Base-by-base conservation (phyloP, 2,329 filamentous ascomycete species). In the Fusarium marasasianum region DNA sequence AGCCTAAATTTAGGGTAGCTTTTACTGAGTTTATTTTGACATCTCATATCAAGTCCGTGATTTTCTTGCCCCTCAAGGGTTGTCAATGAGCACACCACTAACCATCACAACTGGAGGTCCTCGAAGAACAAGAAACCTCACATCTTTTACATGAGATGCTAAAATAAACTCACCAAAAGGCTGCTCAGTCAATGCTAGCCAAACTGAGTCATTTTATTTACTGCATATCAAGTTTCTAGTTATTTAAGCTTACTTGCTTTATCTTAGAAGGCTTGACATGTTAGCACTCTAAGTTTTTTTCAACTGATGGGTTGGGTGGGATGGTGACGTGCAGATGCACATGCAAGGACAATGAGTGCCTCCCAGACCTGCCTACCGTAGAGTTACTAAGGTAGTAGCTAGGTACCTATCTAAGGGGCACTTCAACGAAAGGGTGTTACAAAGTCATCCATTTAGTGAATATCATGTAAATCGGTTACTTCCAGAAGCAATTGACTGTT, bases 271-370 rank as follows among this genome's bases (percentile, higher is more conserved):
- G 35, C 66, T 68, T 60, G 55, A 48, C 60, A 53, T 29, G 26
- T 44, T n/a, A 44, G 22, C 37, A 59, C 41, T 60, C 53, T 43
- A 61, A 26, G 37, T 48, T 31, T 54, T 55, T n/a, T 40, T 45
- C 35, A 47, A 37, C 24, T 41, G 51, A 40, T 55, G 35, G 35
- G 38, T 37, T 53, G 44, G 29, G 61, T 69, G 45, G 43, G 59
- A 43, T 58, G 26, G 56, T 55, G 50, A 71, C 37, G 40, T 67
- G 43, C 63, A 51, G 53, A 38, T 48, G 26, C 51, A 41, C 47
- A 71, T 57, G 47, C 43, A 60, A 44, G 38, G 35, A 62, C 37
- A n/a, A 18, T 26, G 12, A 51, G 41, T 37, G 33, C 15, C 31
- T 50, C 15, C 45, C 45, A 31, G 47, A 29, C 18, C 26, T 29